phyloP scores from a whole-genome alignment of 2,329 filamentous ascomycete species.

The Pyricularia sp. region DNA sequence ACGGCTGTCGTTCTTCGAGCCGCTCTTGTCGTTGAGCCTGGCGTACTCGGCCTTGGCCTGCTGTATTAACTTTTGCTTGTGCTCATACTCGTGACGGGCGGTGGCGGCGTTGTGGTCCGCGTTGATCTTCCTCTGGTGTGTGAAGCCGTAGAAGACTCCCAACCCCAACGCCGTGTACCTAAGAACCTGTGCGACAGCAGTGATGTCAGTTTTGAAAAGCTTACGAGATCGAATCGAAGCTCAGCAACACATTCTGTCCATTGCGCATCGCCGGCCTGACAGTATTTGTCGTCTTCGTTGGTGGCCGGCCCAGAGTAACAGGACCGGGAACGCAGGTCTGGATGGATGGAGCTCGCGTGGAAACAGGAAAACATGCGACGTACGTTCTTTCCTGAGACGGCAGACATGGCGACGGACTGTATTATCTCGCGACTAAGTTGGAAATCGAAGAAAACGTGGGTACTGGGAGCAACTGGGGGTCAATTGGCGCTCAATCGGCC shows the following conservation, averaged over 20 bases:
- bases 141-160: slow-evolving; percentile 92
- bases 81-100: slow-evolving; percentile 74
- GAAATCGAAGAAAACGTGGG: slow-evolving; percentile 24
- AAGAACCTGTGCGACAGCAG: slow-evolving; percentile 60
- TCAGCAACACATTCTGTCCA: background rate
- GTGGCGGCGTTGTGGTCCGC: slow-evolving; percentile 60
- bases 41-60: slow-evolving; percentile 87
- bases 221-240: background rate
- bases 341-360: background rate
- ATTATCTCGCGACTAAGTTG: slow-evolving; percentile 31
- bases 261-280: background rate
- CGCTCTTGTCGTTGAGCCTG: slow-evolving; percentile 54
- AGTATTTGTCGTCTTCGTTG: background rate
- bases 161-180: slow-evolving; percentile 90
- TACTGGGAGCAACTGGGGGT: slow-evolving; percentile 15
- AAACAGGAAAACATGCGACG: slow-evolving; percentile 17
- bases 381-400: slow-evolving; percentile 61
- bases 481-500: slow-evolving; percentile 14
- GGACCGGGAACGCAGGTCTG: background rate
- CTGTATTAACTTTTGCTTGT: slow-evolving; percentile 85
- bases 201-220: background rate
- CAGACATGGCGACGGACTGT: slow-evolving; percentile 45
- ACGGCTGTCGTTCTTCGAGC: slow-evolving; percentile 15
- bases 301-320: background rate
- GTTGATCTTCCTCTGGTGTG: slow-evolving; percentile 78